These are phyloP conservation scores for Aspergillus puulaauensis DNA, from an alignment of 2,329 filamentous ascomycete genomes.

Conservation along the genomic window DNA sequence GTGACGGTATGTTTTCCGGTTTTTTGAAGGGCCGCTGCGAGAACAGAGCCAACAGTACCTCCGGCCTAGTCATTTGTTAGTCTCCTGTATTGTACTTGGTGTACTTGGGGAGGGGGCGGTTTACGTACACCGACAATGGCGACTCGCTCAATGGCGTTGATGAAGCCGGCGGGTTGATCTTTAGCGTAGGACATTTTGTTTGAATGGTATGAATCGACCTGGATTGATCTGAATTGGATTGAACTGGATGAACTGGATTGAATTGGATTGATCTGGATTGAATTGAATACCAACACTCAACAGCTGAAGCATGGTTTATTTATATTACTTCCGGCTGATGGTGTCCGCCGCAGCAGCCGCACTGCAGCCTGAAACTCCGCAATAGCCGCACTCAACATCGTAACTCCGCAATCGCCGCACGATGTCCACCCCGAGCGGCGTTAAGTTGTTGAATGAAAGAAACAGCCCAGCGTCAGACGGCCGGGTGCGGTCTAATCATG, in stretches of 20 bases:
- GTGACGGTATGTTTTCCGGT: constrained; percentile 54
- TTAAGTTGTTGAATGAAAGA: no score
- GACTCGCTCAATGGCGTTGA: constrained; percentile 37
- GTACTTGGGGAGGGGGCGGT: constrained; percentile 5
- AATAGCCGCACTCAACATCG: constrained; percentile 18
- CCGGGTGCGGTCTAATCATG: no score
- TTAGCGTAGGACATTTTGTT: constrained; percentile 26
- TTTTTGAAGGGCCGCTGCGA: constrained; percentile 40
- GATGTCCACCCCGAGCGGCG: background rate
- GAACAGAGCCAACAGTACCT: constrained; percentile 32
- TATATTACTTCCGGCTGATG: constrained; percentile 1
- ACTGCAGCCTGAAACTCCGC: constrained; percentile 10
- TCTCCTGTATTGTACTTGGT: background rate
- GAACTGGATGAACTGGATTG: constrained; percentile 5
- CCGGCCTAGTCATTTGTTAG: constrained; percentile 31
- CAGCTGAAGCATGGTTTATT: constrained; percentile 8
- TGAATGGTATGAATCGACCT: background rate
- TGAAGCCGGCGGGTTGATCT: constrained; percentile 21
- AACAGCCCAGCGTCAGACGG: no score
- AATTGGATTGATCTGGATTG: constrained; percentile 6
- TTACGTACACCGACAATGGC: constrained; percentile 43
- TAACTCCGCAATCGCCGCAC: background rate
- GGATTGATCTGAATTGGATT: constrained; percentile 2
- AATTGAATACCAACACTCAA: constrained; percentile 3
- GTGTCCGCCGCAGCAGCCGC: background rate